These are phyloP conservation scores for Sarocladium oryzae DNA, from an alignment of 2,329 filamentous ascomycete species.

Conservation along the genomic window DNA sequence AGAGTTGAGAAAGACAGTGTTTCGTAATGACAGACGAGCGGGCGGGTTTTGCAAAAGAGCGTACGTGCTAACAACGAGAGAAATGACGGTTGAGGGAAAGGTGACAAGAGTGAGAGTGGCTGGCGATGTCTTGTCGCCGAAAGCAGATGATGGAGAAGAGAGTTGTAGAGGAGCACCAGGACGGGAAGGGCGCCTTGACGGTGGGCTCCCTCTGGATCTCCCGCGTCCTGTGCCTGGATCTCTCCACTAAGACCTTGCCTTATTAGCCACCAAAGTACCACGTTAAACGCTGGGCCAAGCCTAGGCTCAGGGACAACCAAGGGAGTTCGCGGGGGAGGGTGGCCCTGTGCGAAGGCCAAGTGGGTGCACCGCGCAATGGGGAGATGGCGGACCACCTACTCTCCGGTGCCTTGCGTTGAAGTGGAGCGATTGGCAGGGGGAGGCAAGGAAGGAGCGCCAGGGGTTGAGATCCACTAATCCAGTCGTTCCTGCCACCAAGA, in stretches of 20 bases:
- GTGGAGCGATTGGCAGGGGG: constrained; percentile 5
- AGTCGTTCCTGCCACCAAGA: constrained; percentile 2
- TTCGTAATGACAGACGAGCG: background rate
- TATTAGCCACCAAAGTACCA: background rate
- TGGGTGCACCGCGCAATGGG: no score
- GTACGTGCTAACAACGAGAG: background rate
- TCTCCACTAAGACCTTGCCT: background rate
- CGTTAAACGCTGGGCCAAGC: constrained; percentile 1
- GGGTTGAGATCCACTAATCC: constrained; percentile 1
- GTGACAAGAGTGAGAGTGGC: constrained; percentile 2
- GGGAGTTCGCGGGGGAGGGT: constrained; percentile 3
- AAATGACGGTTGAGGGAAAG: background rate
- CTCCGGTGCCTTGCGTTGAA: background rate
- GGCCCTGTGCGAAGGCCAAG: background rate
- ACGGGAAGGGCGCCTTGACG: background rate
- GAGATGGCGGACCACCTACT: no score
- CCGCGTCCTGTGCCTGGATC: background rate
- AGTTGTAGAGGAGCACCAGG: background rate
- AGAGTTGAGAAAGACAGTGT: background rate
- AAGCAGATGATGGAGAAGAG: constrained; percentile 4
- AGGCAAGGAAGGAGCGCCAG: constrained; percentile 1
- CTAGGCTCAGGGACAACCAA: background rate
- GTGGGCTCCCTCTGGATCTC: background rate
- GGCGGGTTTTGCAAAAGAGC: background rate
- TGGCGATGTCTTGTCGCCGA: constrained; percentile 8